These are phyloP conservation scores for Heracleum sosnowskyi DNA, from an alignment of 129 eudicot species.

Conservation along the genomic window DNA sequence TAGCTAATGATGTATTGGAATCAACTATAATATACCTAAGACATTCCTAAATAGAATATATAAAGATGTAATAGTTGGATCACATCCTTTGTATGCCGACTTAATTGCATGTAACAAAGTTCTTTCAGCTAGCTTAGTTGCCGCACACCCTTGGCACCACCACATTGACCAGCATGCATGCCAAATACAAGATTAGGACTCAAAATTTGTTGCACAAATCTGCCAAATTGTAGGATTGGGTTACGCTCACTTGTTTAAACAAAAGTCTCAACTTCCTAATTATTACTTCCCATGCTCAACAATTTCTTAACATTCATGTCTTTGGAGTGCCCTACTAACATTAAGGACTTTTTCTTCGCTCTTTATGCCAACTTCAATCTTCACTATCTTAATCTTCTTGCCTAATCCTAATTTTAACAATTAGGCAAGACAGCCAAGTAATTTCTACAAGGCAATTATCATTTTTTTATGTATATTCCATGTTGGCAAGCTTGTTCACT, in stretches of 20 bases:
- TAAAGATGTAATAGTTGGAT: slow-evolving; percentile 30
- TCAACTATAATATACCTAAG: slow-evolving; percentile 42
- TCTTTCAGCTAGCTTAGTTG: slow-evolving; percentile 25
- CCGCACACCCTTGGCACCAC: slow-evolving; percentile 55
- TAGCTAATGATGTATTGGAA: slow-evolving; percentile 10
- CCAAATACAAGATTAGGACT: slow-evolving; percentile 32
- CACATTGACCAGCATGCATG: slow-evolving; percentile 31
- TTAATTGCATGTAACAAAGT: slow-evolving; percentile 11
- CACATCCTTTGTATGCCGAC: slow-evolving; percentile 39
- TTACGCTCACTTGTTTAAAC: not conserved
- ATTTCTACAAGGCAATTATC: no score
- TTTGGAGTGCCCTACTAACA: no score
- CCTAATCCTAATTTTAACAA: no score
- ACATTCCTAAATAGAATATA: slow-evolving; percentile 26
- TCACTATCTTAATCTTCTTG: no score
- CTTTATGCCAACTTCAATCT: no score
- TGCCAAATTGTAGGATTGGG: not conserved
- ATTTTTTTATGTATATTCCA: no score
- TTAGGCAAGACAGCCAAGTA: no score
- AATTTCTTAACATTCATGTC: no score
- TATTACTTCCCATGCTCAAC: no score
- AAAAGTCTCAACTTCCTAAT: no score
- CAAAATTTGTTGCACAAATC: not conserved
- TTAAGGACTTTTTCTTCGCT: no score
- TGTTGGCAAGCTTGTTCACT: not conserved